Percentiles rank a stretch among this genome's conserved stretches.
Conservation (phyloP, 2,329 filamentous ascomycete genomes). For the Colletotrichum filicis region DNA sequence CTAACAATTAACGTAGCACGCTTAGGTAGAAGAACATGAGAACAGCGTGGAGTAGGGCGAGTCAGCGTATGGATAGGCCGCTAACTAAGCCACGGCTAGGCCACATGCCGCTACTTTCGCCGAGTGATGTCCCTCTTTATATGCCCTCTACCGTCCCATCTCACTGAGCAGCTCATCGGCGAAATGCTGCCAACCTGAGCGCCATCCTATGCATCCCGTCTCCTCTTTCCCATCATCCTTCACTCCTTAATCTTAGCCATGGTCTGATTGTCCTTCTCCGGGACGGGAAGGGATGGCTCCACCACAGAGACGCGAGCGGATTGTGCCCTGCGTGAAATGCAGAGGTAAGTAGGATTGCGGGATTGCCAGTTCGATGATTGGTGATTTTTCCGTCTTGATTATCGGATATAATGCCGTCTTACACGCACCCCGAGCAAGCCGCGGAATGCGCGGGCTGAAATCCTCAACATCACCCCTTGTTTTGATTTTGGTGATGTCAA, state of each 20-base stretch:
- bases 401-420: no score
- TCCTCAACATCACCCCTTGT: no score
- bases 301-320: conserved; percentile 14
- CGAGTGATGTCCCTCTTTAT: conserved; percentile 14
- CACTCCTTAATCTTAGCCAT: background rate
- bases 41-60: background rate
- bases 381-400: background rate
- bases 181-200: conserved; percentile 19
- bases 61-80: background rate
- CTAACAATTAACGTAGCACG: no score
- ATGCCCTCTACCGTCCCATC: background rate
- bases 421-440: no score
- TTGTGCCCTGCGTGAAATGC: conserved; percentile 14
- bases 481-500: background rate
- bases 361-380: background rate
- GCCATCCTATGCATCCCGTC: background rate
- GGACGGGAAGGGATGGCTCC: conserved; percentile 13
- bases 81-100: background rate
- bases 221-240: background rate
- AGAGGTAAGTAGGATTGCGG: conserved; percentile 10
- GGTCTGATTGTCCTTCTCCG: background rate
- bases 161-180: background rate
- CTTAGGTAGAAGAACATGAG: background rate
- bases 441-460: no score
- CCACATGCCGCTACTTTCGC: background rate